Conservation (phyloP, 139 green algal genomes). For the Chlorella sp. region DNA sequence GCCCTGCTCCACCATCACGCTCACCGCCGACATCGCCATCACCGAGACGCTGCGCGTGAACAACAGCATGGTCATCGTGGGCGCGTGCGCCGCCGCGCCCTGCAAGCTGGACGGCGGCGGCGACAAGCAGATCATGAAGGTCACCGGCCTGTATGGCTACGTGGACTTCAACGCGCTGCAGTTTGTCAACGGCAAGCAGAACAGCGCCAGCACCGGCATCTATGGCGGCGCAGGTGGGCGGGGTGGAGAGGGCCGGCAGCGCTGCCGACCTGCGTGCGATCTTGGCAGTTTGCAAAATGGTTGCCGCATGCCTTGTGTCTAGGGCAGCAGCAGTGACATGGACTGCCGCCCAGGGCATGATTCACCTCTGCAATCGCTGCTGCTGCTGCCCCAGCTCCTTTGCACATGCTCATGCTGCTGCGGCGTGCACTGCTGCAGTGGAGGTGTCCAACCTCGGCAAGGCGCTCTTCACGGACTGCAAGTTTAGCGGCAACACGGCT, state of each 20-base stretch:
- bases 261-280: too few species aligned
- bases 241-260: too few species aligned
- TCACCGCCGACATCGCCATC: neutral
- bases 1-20: conserved; percentile 28
- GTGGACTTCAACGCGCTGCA: conserved; percentile 3
- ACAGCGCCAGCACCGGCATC: neutral
- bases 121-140: conserved; percentile 11
- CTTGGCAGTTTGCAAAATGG: too few species aligned
- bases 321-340: too few species aligned
- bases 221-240: conserved; percentile 27
- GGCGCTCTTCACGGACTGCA: conserved; percentile 23
- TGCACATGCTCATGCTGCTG: too few species aligned
- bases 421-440: neutral
- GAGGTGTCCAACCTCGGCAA: conserved; percentile 27
- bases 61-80: neutral
- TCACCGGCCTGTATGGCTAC: neutral
- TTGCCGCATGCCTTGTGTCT: too few species aligned
- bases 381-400: too few species aligned
- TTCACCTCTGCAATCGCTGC: too few species aligned
- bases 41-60: conserved; percentile 14
- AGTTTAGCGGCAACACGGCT: conserved; percentile 32
- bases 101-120: conserved; percentile 31
- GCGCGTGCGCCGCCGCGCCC: neutral
- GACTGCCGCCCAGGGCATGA: too few species aligned
- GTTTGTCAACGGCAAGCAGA: conserved; percentile 21